Conservation (phyloP, 108 stramenopile genomes). For the Seminavis robusta region DNA sequence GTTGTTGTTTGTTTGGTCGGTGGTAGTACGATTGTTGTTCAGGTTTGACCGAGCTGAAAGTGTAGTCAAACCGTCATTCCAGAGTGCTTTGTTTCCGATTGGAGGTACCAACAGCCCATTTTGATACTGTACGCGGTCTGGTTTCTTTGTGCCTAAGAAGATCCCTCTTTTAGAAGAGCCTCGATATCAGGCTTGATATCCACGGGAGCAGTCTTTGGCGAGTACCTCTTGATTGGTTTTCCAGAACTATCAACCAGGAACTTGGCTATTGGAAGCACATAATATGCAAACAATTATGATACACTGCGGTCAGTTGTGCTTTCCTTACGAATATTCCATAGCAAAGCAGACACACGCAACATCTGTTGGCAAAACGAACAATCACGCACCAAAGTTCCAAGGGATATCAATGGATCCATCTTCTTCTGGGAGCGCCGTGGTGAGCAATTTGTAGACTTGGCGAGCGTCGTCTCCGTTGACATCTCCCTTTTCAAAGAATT, state of each 20-base stretch:
- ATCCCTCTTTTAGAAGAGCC: conserved; percentile 35
- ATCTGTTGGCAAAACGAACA: not conserved
- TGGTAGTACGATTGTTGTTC: too few relatives aligned
- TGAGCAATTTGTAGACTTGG: conserved; percentile 67
- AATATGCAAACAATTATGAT: not conserved
- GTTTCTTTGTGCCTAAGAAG: too few relatives aligned
- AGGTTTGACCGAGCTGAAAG: too few relatives aligned
- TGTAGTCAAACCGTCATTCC: too few relatives aligned
- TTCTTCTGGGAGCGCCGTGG: conserved; percentile 40
- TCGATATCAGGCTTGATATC: conserved; percentile 55
- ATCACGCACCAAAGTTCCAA: conserved; percentile 29
- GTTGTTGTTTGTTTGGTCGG: too few relatives aligned
- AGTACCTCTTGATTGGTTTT: conserved; percentile 52
- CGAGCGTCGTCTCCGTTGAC: conserved; percentile 75
- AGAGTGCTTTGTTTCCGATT: too few relatives aligned
- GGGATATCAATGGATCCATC: conserved; percentile 65
- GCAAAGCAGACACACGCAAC: not conserved
- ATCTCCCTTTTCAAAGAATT: conserved; percentile 75
- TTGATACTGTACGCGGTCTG: too few relatives aligned
- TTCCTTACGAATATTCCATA: not conserved
- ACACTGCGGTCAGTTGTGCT: not conserved
- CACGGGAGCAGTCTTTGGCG: conserved; percentile 41
- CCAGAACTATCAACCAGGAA: conserved; percentile 69
- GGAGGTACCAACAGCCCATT: too few relatives aligned
- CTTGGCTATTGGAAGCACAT: not conserved